Evolutionary conservation across 176 grass and related monocot species (phyloP).

Genomic region (Hsuehochloa calcarea): DNA sequence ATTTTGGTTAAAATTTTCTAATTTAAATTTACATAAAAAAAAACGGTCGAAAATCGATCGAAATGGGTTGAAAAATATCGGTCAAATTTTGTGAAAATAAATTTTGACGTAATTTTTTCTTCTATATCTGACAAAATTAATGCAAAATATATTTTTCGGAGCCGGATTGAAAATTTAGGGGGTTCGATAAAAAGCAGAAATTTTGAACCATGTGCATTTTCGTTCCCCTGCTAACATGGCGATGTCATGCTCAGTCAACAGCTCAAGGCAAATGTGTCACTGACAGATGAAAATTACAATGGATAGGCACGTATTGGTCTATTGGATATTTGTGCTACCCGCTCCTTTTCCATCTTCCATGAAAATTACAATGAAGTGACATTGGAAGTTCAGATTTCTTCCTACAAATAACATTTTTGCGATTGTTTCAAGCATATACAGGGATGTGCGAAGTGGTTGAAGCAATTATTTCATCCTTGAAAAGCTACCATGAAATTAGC

Average conservation of each 20-base stretch:
- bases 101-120: too few species aligned
- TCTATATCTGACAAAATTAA: too few species aligned
- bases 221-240: not conserved
- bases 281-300: not conserved
- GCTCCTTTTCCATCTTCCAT: constrained; percentile 8
- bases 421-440: not conserved
- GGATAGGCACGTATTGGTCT: not conserved
- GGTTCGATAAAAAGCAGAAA: too few species aligned
- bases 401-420: not conserved
- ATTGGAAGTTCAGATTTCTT: not conserved
- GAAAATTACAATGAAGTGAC: not conserved
- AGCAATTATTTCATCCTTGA: constrained; percentile 29
- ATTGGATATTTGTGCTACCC: not conserved
- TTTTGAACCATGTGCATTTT: not conserved
- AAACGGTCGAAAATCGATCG: too few species aligned
- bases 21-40: too few species aligned
- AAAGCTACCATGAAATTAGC: constrained; percentile 11
- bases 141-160: too few species aligned
- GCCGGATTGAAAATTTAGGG: too few species aligned
- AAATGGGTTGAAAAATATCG: too few species aligned
- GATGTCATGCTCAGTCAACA: not conserved
- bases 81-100: too few species aligned
- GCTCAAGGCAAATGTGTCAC: not conserved
- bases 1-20: too few species aligned
- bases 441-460: not conserved